A percentile compares a stretch with the other conserved stretches of the same genome.
These are phyloP conservation scores for Suaeda aralocaspica DNA, from an alignment of 148 eudicot species.

Conservation along the genomic window DNA sequence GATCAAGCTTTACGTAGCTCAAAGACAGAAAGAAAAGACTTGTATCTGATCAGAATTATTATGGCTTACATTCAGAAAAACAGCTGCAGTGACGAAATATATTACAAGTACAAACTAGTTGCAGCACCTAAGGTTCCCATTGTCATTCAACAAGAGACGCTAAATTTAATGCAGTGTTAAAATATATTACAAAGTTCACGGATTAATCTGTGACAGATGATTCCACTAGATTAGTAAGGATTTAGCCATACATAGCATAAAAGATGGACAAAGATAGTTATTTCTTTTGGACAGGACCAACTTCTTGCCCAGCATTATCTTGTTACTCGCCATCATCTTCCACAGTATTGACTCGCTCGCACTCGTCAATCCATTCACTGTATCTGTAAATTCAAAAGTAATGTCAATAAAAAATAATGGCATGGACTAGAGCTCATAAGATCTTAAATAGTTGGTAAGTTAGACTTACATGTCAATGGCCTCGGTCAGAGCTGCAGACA, in stretches of 20 bases:
- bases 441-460: not conserved
- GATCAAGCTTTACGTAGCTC: too few species aligned
- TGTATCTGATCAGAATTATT: too few species aligned
- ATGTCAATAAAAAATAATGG: not conserved
- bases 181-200: conserved; percentile 22
- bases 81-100: conserved; percentile 10
- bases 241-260: conserved; percentile 17
- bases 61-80: conserved; percentile 10
- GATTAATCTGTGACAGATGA: conserved; percentile 5
- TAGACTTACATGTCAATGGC: conserved; percentile 82
- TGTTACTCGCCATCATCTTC: conserved; percentile 58
- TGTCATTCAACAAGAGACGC: not conserved
- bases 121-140: conserved; percentile 9
- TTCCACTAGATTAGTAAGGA: not conserved
- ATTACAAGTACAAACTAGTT: conserved; percentile 22
- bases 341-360: conserved; percentile 80
- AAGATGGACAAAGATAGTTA: conserved; percentile 13
- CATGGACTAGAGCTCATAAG: not conserved
- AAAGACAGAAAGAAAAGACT: too few species aligned
- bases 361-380: conserved; percentile 97
- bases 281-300: conserved; percentile 7
- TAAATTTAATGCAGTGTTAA: not conserved
- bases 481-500: conserved; percentile 74
- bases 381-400: conserved; percentile 47
- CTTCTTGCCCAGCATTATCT: conserved; percentile 8